Evolutionary conservation across 1,284 basidiomycete species (phyloP).

Genomic region (Cryptococcus maquisensis): DNA sequence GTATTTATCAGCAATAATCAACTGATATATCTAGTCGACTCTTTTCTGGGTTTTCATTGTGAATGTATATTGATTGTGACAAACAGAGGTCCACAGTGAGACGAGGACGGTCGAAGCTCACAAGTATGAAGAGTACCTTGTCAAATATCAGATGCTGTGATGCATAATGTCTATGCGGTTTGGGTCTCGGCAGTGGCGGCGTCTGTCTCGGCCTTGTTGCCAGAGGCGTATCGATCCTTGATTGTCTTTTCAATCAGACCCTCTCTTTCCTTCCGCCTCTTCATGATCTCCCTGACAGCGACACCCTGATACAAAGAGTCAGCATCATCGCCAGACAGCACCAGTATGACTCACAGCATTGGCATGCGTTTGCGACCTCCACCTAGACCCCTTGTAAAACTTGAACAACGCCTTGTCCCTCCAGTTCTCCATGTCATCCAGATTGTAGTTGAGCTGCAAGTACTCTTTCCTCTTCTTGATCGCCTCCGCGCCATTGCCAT

Average conservation of each 20-base stretch:
- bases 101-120: no score
- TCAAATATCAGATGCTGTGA: neutral
- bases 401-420: conserved; percentile 35
- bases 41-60: no score
- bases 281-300: conserved; percentile 42
- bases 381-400: conserved; percentile 42
- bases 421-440: conserved; percentile 33
- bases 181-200: neutral
- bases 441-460: conserved; percentile 59
- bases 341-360: conserved; percentile 30
- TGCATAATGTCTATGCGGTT: conserved; percentile 2
- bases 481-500: conserved; percentile 49
- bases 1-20: neutral
- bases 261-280: conserved; percentile 34
- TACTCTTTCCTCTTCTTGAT: conserved; percentile 57
- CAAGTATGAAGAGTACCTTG: no score
- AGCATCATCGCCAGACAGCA: conserved; percentile 3
- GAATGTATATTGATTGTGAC: no score
- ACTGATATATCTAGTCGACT: neutral
- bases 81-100: no score
- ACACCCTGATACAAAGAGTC: conserved; percentile 31
- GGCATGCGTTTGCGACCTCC: conserved; percentile 39
- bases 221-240: neutral
- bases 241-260: neutral
- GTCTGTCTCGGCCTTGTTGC: neutral